Evolutionary conservation across 495 filamentous ascomycete species (phyloP).

Genomic region (Penicillium crystallinum): DNA sequence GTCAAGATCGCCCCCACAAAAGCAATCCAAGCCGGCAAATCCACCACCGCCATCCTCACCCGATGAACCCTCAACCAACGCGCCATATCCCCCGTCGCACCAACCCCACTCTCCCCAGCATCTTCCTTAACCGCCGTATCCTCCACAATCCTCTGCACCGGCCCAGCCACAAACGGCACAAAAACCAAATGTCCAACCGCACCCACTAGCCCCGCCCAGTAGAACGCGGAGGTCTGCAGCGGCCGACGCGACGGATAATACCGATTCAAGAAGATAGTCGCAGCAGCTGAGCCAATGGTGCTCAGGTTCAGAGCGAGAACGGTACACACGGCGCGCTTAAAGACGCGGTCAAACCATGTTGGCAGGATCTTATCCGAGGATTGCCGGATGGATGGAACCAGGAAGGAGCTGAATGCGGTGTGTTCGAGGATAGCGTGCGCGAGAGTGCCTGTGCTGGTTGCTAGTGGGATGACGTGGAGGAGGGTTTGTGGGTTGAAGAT

Average conservation of each 20-base stretch:
- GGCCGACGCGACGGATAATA: neutral
- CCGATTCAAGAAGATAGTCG: conserved; percentile 4
- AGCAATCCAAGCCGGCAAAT: conserved; percentile 18
- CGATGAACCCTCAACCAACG: conserved; percentile 19
- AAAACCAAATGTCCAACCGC: conserved; percentile 21
- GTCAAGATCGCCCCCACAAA: conserved; percentile 15
- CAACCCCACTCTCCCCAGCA: conserved; percentile 1
- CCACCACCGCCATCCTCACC: conserved; percentile 16
- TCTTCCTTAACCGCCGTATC: neutral
- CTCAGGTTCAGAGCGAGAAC: conserved; percentile 11
- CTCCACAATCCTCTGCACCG: conserved; percentile 15
- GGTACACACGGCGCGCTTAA: conserved; percentile 7
- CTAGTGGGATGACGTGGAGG: conserved; percentile 31
- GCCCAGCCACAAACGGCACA: conserved; percentile 16
- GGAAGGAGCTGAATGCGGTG: conserved; percentile 19
- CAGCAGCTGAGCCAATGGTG: conserved; percentile 7
- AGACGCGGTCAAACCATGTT: conserved; percentile 10
- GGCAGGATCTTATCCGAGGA: conserved; percentile 16
- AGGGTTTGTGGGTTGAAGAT: conserved; percentile 36
- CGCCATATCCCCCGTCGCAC: conserved; percentile 11
- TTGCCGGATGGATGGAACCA: conserved; percentile 1
- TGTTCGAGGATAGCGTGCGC: conserved; percentile 30
- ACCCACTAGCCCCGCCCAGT: conserved; percentile 14
- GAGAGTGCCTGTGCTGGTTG: conserved; percentile 37
- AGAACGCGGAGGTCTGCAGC: conserved; percentile 9